Base-by-base conservation (phyloP, 257 asterid species). In the Plantago ovata region DNA sequence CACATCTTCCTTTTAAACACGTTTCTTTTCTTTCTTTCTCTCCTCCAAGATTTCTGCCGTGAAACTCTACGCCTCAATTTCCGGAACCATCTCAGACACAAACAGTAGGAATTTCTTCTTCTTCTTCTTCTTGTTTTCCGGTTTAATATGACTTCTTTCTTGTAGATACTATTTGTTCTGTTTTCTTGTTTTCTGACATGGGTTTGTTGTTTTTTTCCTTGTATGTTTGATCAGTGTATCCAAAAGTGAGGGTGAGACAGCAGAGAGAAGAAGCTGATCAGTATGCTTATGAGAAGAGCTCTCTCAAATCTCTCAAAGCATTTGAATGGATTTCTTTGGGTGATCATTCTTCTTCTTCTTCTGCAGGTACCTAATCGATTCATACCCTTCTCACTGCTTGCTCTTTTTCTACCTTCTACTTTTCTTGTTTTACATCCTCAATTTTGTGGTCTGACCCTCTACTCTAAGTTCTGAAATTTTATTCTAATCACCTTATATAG, bases 171-270 rank as follows among this genome's bases (percentile, higher is more conserved):
- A 47, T 51, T 64, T 22, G 21, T 8, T 39, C 13, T 55, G 21
- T 45, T 66, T 32, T 49, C 13, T 10, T 46, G 65, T 52, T 60
- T 66, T 61, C 63, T 71, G 75, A 70, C 38, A 61, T 62, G 80
- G 74, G 65, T 32, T 41, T 76, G 50, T 20, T 19, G 10, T 50
- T 16, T 65, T 57, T 60, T 53, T 54, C 43, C 10, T 61, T 36
- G 21, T 0, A 24, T 60, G 9, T 61, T 50, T 18, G 36, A 10
- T 4, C 61, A 86, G 94, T 82, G 94, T 89, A 89, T 73, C 97
- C 97, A 47, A 89, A 73, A 67, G 97, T 89, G 70, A 89, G 80
- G 81, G 97, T 86, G 83, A 84, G 78, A 60, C 73, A 39, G 45
- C 77, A 86, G 56, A 69, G 68, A 62, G 95, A 86, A 60, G 86